Conservation (phyloP, 495 filamentous ascomycete genomes). For the Penicillium samsonianum region DNA sequence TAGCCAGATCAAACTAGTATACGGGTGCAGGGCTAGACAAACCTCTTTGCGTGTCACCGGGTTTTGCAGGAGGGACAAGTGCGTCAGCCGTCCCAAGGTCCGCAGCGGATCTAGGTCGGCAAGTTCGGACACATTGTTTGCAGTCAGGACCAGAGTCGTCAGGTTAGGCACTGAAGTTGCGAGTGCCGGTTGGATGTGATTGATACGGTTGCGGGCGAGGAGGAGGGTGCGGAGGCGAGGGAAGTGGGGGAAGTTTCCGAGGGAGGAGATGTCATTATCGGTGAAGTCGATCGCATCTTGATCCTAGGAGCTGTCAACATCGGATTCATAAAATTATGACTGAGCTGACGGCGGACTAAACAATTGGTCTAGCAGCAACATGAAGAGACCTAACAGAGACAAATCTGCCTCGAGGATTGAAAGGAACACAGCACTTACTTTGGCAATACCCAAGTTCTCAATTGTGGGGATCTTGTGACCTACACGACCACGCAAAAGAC, state of each 20-base stretch:
- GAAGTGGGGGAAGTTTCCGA: conserved; percentile 93
- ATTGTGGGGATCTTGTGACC: conserved; percentile 97
- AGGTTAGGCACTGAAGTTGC: conserved; percentile 75
- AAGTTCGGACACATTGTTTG: conserved; percentile 74
- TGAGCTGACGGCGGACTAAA: not conserved
- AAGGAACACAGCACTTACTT: conserved; percentile 51
- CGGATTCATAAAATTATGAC: not conserved
- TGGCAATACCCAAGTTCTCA: conserved; percentile 96
- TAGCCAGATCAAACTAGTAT: not conserved
- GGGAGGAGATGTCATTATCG: conserved; percentile 89
- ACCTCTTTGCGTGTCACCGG: conserved; percentile 93
- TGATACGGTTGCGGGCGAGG: conserved; percentile 84
- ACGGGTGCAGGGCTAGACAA: conserved; percentile 26
- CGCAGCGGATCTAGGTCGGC: conserved; percentile 85
- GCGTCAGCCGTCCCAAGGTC: conserved; percentile 67
- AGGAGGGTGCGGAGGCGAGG: conserved; percentile 84
- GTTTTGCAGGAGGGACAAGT: conserved; percentile 81
- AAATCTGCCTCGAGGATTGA: no score
- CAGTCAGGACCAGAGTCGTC: conserved; percentile 72
- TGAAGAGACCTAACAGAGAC: not conserved
- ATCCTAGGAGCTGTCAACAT: conserved; percentile 45
- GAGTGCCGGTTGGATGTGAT: conserved; percentile 73
- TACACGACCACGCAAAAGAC: conserved; percentile 59
- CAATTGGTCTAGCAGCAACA: not conserved
- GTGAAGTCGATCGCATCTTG: conserved; percentile 98